Evolutionary conservation across 495 filamentous ascomycete species (phyloP), one percentile per base, ranked within the genome.

Genomic region (Letharia columbiana): DNA sequence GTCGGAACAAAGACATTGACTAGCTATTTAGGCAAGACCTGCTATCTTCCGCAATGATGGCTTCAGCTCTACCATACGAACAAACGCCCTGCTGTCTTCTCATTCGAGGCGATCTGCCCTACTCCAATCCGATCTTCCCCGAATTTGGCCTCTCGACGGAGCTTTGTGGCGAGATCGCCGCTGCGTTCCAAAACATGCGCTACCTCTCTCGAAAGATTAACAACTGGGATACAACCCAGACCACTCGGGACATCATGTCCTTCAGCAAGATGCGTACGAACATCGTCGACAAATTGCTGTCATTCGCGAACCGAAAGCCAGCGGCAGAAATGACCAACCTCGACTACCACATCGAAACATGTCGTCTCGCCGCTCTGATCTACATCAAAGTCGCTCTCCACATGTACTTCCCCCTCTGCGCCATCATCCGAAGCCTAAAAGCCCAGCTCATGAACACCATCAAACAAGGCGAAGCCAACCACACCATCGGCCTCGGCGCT

Each of bases 21-120:
- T 33, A 3, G 23, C n/a, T 23, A 23, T 61, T 5, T 49, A 64
- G 50, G 62, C 62, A 64, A 35, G 62, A 64, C 33, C 40, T 64
- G 4, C 8, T 28, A 0, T 44, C 49, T 5, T 64, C 62, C 8
- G 39, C 50, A 44, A 45, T 35, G 62, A 44, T 23, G 50, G 62
- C 39, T 33, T 64, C 62, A n/a, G 39, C 17, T 33, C 62, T 40
- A 12, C 4, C n/a, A n/a, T 57, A 47, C 47, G 45, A 40, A 35
- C 23, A 23, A 42, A 45, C 37, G 23, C 28, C 37, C 1, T 64
- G 35, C 40, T 42, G 50, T 54, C 23, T n/a, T 12, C 23, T 45
- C 13, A 37, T 64, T 10, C 28, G 11, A 44, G 40, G 40, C 20
- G 33, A 18, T 20, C n/a, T 64, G 40, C 39, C 37, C 11, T 17